A percentile compares a stretch with the other conserved stretches of the same genome.
phyloP scores from a whole-genome alignment of 2,329 filamentous ascomycete genomes.

The Dendrostoma leiphaemia region DNA sequence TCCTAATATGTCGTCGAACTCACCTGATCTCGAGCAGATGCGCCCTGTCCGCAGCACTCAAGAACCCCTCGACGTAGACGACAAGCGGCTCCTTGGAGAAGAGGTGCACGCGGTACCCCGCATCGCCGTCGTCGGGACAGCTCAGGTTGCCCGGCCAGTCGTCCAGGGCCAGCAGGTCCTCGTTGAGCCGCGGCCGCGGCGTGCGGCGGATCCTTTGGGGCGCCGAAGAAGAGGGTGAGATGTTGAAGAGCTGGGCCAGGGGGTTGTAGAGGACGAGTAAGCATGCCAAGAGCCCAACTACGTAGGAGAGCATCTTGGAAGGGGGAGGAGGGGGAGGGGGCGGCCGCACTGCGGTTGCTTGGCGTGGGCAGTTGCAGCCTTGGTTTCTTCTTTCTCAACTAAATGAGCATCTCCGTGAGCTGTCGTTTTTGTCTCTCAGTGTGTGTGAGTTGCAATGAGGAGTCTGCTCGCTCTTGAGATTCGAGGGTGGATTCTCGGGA shows the following conservation, averaged over 20 bases:
- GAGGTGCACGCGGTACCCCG: slow-evolving; percentile 47
- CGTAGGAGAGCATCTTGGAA: slow-evolving; percentile 42
- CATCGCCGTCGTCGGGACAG: slow-evolving; percentile 34
- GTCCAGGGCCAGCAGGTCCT: slow-evolving; percentile 51
- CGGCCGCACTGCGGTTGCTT: not conserved
- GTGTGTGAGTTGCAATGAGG: too few species aligned
- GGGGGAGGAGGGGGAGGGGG: not conserved
- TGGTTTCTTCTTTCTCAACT: not conserved
- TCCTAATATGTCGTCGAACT: slow-evolving; percentile 3
- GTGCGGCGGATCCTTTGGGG: slow-evolving; percentile 31
- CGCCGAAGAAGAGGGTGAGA: slow-evolving; percentile 20
- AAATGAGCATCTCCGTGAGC: too few species aligned
- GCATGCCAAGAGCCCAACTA: slow-evolving; percentile 40
- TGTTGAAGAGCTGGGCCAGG: slow-evolving; percentile 35
- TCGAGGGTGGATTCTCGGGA: too few species aligned
- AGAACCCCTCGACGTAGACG: slow-evolving; percentile 52
- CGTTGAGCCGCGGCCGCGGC: slow-evolving; percentile 46
- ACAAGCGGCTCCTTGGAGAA: slow-evolving; percentile 50
- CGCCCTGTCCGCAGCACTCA: slow-evolving; percentile 40
- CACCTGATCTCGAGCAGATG: slow-evolving; percentile 53
- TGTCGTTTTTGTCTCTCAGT: too few species aligned
- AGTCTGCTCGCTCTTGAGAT: too few species aligned
- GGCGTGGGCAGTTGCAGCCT: not conserved
- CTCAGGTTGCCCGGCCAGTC: slow-evolving; percentile 27
- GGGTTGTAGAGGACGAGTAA: slow-evolving; percentile 45